These are phyloP conservation scores for Fusarium sp. DNA, from an alignment of 2,329 filamentous ascomycete species.

Conservation along the genomic window DNA sequence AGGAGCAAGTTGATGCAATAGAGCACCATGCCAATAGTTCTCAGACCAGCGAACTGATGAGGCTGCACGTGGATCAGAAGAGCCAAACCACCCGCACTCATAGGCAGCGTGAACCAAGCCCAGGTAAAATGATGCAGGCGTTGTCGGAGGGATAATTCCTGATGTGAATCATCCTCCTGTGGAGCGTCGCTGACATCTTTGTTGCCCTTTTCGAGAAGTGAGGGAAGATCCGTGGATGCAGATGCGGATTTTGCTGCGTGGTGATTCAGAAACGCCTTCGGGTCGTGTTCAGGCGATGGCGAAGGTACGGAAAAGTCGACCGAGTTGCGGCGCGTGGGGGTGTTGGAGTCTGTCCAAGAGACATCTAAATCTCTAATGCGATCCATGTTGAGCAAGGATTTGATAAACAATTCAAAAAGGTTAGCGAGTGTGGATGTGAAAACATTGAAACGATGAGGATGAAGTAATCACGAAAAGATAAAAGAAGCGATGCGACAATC, in stretches of 20 bases:
- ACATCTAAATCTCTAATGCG: slow-evolving; percentile 38
- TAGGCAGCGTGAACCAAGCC: slow-evolving; percentile 81
- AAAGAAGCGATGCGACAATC: neutral
- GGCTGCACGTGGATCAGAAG: slow-evolving; percentile 74
- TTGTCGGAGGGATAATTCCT: slow-evolving; percentile 57
- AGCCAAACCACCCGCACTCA: slow-evolving; percentile 80
- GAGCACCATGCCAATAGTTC: slow-evolving; percentile 73
- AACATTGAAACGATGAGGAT: slow-evolving; percentile 6
- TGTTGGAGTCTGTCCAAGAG: slow-evolving; percentile 46
- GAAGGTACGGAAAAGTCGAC: slow-evolving; percentile 19
- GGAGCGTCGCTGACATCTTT: neutral
- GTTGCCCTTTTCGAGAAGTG: slow-evolving; percentile 29
- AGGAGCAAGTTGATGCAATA: slow-evolving; percentile 77
- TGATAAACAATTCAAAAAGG: neutral
- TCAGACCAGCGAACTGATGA: slow-evolving; percentile 72
- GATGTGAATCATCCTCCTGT: slow-evolving; percentile 31
- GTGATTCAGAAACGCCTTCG: slow-evolving; percentile 27
- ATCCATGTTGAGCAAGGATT: slow-evolving; percentile 33
- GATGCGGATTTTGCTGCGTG: slow-evolving; percentile 6
- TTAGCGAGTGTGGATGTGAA: slow-evolving; percentile 16
- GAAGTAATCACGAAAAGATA: neutral
- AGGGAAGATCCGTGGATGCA: neutral
- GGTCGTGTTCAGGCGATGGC: slow-evolving; percentile 24
- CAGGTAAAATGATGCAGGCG: slow-evolving; percentile 73
- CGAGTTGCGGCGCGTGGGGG: slow-evolving; percentile 46